Evolutionary conservation across 352 stramenopile species (phyloP), one percentile per base, ranked within the genome.

Genomic region (Globisporangium cylindrosporum): DNA sequence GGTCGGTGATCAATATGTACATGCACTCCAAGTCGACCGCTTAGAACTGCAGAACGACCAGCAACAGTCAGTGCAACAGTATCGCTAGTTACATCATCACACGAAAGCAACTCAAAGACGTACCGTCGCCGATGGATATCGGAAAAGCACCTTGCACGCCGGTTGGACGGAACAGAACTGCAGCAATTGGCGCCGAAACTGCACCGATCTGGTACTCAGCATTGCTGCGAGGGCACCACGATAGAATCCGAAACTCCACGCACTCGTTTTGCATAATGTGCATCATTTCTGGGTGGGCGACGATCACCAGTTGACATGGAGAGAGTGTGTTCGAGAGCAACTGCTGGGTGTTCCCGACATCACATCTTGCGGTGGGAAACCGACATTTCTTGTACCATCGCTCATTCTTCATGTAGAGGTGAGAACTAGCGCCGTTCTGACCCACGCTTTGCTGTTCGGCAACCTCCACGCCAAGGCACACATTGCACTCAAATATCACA

Each of bases 121-220:
- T 76, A 84, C 76, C 74, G 46, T 73, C 62, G 41, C 60, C 66
- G 22, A 73, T 59, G 27, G 64, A 54, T 53, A 84, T 69, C 3
- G 77, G 71, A 59, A 85, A 88, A 10, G 74, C 72, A 36, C 77
- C 77, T 66, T 79, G 71, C 10, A 85, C 66, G 38, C 79, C 79
- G n/a, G 65, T 75, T 8, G 71, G 66, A 24, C 77, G 73, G 62
- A 76, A 84, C 6, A 85, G 55, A n/a, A 88, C 64, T 18, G 77
- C 56, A 48, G 70, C 72, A 20, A 81, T 59, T 8, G 79, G 77
- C 22, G 82, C 56, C 1, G 60, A 71, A 1, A 73, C 69, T 38
- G 24, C 55, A 4, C 73, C 79, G 38, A 84, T 29, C 25, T 67
- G 32, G 51, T 75, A 73, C 25, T 59, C 51, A 7, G 5, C 25